These are phyloP conservation scores for Cairneyella variabilis DNA, from an alignment of 495 filamentous ascomycete genomes.

Conservation along the genomic window DNA sequence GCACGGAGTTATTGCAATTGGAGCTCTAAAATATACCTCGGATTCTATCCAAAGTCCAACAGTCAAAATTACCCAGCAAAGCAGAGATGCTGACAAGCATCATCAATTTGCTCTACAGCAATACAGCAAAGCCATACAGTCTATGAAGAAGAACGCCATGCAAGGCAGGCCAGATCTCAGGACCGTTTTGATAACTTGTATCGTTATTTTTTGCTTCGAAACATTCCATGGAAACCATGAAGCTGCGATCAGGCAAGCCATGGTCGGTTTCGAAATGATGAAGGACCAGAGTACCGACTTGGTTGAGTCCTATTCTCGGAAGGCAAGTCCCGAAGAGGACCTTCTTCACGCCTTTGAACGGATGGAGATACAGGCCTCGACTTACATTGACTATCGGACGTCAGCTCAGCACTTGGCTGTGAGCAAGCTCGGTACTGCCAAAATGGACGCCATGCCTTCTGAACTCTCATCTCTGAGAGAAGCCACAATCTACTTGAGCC, in stretches of 20 bases:
- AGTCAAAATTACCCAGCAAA: not conserved
- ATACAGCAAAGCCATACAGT: not conserved
- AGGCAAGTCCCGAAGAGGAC: not conserved
- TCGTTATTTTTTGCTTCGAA: not conserved
- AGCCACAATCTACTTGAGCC: not conserved
- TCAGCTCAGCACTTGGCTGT: not conserved
- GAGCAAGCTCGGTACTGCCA: not conserved
- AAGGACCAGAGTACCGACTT: not conserved
- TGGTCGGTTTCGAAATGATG: not conserved
- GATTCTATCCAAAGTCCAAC: not conserved
- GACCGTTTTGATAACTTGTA: not conserved
- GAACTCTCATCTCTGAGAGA: not conserved
- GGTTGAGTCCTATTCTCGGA: not conserved
- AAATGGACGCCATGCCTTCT: not conserved
- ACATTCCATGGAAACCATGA: not conserved
- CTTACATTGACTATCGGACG: not conserved
- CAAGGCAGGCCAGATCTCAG: not conserved
- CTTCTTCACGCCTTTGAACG: not conserved
- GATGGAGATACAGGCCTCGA: not conserved
- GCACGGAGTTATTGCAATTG: not conserved
- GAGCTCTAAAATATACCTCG: not conserved
- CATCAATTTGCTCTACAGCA: not conserved
- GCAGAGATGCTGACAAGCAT: not conserved
- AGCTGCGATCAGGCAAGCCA: not conserved
- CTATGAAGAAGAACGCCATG: not conserved